These are phyloP conservation scores for Tolypocladium inflatum DNA, from an alignment of 2,329 filamentous ascomycete genomes.

Conservation along the genomic window DNA sequence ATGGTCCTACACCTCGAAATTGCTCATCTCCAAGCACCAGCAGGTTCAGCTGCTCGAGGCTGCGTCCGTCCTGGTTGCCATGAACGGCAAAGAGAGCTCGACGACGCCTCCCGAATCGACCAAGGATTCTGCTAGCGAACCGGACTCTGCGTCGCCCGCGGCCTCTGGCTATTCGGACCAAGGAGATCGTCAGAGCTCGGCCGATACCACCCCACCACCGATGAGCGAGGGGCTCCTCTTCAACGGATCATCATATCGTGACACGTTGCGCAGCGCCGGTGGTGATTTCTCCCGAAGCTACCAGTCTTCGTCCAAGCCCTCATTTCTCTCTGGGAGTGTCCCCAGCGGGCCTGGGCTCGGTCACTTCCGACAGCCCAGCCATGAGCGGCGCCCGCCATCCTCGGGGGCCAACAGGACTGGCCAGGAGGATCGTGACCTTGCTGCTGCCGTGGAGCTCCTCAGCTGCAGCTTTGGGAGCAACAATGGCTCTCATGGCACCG, in stretches of 20 bases:
- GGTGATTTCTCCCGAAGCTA: conserved; percentile 66
- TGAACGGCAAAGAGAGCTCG: conserved; percentile 55
- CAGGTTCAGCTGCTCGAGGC: conserved; percentile 96
- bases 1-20: conserved; percentile 94
- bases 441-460: conserved; percentile 80
- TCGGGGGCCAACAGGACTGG: conserved; percentile 67
- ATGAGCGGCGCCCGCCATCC: conserved; percentile 67
- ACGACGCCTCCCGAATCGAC: conserved; percentile 56
- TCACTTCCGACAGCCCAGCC: conserved; percentile 65
- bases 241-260: conserved; percentile 38
- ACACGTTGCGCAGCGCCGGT: conserved; percentile 51
- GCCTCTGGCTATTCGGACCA: conserved; percentile 74
- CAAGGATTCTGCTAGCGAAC: conserved; percentile 65
- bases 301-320: conserved; percentile 54
- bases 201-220: conserved; percentile 87
- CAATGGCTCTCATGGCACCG: conserved; percentile 52
- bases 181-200: conserved; percentile 71
- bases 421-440: conserved; percentile 78
- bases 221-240: conserved; percentile 54
- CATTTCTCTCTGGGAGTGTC: conserved; percentile 35
- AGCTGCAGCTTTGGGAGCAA: conserved; percentile 85
- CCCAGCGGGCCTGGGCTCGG: conserved; percentile 34
- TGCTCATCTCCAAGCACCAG: conserved; percentile 98
- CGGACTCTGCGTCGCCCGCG: conserved; percentile 72
- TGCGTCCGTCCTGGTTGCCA: conserved; percentile 87